Conservation (phyloP, 495 filamentous ascomycete species). For the Aspergillus asperescens region DNA sequence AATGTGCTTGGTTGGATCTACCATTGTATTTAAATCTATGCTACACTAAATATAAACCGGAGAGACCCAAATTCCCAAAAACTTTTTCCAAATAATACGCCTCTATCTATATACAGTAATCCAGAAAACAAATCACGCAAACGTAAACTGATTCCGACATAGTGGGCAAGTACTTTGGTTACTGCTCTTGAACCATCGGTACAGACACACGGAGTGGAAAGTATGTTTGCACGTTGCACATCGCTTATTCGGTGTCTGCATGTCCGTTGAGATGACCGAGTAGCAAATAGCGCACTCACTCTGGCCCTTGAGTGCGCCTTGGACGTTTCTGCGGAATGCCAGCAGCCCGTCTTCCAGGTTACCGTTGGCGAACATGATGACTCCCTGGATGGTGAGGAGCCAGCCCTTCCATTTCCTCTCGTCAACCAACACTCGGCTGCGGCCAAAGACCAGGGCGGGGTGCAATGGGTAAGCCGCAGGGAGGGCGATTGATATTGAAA, state of each 20-base stretch:
- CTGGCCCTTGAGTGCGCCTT: conserved; percentile 83
- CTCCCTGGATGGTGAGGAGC: conserved; percentile 79
- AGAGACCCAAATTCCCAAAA: not conserved
- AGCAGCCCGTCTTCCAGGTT: conserved; percentile 77
- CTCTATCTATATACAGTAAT: conserved; percentile 2
- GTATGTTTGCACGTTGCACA: conserved; percentile 92
- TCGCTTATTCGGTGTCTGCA: conserved; percentile 80
- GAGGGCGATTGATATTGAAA: conserved; percentile 70
- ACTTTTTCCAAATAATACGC: not conserved
- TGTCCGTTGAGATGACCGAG: conserved; percentile 80
- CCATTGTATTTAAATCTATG: not conserved
- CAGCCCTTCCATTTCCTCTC: conserved; percentile 88
- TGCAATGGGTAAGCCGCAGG: conserved; percentile 77
- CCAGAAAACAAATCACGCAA: conserved; percentile 21
- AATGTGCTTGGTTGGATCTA: not conserved
- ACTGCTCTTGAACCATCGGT: conserved; percentile 93
- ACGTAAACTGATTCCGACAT: conserved; percentile 70
- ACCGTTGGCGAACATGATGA: conserved; percentile 86
- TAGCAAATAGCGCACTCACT: conserved; percentile 97
- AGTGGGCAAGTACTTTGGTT: conserved; percentile 85
- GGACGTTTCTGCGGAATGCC: conserved; percentile 77
- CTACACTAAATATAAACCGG: too few relatives aligned
- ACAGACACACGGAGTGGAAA: conserved; percentile 86
- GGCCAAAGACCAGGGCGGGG: conserved; percentile 65
- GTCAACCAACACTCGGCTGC: conserved; percentile 77